Conservation (phyloP, 2,329 filamentous ascomycete species). For the Purpureocillium lavendulum region DNA sequence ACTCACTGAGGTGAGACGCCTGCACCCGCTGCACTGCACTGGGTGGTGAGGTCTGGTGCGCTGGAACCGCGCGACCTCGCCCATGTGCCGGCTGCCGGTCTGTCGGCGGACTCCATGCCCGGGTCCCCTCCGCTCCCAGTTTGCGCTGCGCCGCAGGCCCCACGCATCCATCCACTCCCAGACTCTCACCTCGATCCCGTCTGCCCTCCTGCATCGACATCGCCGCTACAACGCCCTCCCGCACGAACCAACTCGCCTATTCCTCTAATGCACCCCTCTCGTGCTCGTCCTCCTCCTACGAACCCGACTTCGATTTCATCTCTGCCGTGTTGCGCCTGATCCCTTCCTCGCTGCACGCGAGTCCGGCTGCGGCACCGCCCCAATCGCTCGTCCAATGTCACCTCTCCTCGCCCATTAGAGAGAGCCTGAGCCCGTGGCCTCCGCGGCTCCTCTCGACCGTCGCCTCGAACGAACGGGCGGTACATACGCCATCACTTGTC, state of each 20-base stretch:
- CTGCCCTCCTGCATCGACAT: background rate
- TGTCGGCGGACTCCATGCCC: no score
- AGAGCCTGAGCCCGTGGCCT: conserved; percentile 7
- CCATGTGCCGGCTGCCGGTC: no score
- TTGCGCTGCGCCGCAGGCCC: background rate
- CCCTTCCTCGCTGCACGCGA: background rate
- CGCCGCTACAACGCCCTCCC: background rate
- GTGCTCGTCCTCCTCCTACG: background rate
- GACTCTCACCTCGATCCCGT: no score
- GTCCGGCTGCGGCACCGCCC: conserved; percentile 2
- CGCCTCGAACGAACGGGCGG: background rate
- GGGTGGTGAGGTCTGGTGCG: no score
- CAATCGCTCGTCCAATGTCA: conserved; percentile 8
- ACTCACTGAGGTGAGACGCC: no score
- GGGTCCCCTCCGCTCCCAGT: no score
- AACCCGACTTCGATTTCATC: background rate
- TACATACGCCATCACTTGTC: no score
- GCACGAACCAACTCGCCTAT: no score
- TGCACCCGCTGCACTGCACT: no score
- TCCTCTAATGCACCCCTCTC: no score
- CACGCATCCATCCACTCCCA: background rate
- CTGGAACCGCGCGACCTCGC: no score
- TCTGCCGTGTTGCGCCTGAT: background rate
- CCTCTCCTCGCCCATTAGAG: conserved; percentile 5
- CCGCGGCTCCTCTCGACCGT: background rate